A percentile compares a stretch with the other conserved stretches of the same genome.
These are phyloP conservation scores for Globisporangium orthogonon DNA, from an alignment of 352 stramenopile species.

Conservation along the genomic window DNA sequence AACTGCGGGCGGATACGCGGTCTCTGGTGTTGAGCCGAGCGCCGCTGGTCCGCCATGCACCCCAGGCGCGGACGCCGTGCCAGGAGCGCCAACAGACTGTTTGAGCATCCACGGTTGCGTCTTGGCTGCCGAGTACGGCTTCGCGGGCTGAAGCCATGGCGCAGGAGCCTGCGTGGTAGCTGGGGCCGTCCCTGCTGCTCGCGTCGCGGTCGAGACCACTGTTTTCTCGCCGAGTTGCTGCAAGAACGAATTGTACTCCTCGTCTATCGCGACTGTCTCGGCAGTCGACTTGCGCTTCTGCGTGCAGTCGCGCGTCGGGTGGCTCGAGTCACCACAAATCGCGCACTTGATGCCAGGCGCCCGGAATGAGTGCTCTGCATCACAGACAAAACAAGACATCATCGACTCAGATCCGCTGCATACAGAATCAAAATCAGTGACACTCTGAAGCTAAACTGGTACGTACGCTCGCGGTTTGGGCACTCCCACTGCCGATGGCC, in stretches of 20 bases:
- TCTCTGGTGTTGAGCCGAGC: conserved; percentile 39
- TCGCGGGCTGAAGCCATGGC: conserved; percentile 64
- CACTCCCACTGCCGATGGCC: conserved; percentile 97
- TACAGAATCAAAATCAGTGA: not conserved
- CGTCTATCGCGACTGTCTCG: conserved; percentile 73
- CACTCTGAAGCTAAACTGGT: not conserved
- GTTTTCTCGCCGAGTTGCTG: conserved; percentile 79
- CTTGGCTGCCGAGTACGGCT: conserved; percentile 25
- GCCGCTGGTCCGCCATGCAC: conserved; percentile 13
- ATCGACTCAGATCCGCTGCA: no score
- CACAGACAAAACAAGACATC: no score
- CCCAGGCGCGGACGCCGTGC: conserved; percentile 17
- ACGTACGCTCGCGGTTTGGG: conserved; percentile 84
- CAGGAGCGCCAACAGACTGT: conserved; percentile 34
- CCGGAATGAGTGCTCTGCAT: conserved; percentile 50
- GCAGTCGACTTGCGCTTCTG: conserved; percentile 73
- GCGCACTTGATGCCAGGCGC: conserved; percentile 92
- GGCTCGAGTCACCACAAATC: conserved; percentile 97
- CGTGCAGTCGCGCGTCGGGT: conserved; percentile 97
- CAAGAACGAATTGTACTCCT: conserved; percentile 86
- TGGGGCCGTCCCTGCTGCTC: conserved; percentile 4
- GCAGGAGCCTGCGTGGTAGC: conserved; percentile 17
- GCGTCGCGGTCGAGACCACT: conserved; percentile 52
- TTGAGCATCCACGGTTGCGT: conserved; percentile 66
- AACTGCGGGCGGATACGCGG: conserved; percentile 42